These are phyloP conservation scores for Acanthamoeba castellanii DNA, from an alignment of 208 protist genomes.

Conservation along the genomic window DNA sequence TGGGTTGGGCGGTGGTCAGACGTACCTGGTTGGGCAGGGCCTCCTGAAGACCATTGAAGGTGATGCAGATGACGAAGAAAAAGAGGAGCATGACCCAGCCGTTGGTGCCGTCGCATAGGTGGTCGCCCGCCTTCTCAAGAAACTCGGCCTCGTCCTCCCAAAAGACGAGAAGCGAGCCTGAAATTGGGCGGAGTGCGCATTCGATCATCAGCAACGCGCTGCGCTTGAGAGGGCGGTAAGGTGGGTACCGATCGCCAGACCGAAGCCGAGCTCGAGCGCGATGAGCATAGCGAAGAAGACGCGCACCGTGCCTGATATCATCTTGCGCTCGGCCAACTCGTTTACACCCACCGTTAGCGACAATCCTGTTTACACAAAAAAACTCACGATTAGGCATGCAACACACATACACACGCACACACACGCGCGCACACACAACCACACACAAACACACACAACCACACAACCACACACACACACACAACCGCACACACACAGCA, in stretches of 20 bases:
- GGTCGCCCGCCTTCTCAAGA: slow-evolving; percentile 29
- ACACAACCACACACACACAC: no score
- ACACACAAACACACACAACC: no score
- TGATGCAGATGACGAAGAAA: slow-evolving; percentile 41
- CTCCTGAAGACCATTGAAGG: slow-evolving; percentile 27
- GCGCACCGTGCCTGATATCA: slow-evolving; percentile 45
- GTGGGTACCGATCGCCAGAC: slow-evolving; percentile 16
- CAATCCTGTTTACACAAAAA: not conserved
- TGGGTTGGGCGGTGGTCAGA: no score
- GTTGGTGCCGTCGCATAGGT: not conserved
- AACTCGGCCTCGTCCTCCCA: slow-evolving; percentile 58
- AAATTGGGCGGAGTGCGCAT: no score
- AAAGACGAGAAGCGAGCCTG: slow-evolving; percentile 58
- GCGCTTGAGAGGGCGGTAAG: not conserved
- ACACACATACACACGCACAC: not conserved
- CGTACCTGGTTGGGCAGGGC: slow-evolving; percentile 34
- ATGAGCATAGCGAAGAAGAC: slow-evolving; percentile 69
- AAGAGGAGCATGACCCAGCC: not conserved
- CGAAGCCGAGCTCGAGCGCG: slow-evolving; percentile 56
- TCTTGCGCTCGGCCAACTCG: slow-evolving; percentile 44
- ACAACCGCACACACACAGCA: not conserved
- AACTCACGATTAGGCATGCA: not conserved
- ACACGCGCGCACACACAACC: not conserved
- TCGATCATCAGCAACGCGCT: not conserved
- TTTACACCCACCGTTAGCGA: slow-evolving; percentile 23